Base-by-base conservation (phyloP, 2,329 filamentous ascomycete species). In the Aspergillus carbonarius region DNA sequence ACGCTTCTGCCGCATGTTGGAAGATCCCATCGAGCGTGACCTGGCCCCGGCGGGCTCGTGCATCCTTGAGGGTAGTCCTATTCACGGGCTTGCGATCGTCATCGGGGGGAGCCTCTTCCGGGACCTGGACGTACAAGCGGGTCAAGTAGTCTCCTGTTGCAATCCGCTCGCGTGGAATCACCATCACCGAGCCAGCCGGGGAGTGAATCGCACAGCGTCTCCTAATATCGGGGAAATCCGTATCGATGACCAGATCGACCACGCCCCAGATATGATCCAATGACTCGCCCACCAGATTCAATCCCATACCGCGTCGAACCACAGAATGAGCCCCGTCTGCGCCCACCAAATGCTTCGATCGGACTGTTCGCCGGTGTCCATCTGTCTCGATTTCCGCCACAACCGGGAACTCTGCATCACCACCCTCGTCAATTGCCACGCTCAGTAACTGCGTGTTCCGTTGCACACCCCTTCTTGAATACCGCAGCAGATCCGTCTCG, bases 131-230 rank as follows among this genome's bases (percentile, higher is more conserved):
- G 64, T 91, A 89, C 57, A 91, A 85, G 64, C 90, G 88, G 17
- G 90, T 82, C 18, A 89, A 82, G 51, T 90, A 88, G 74, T 90
- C 84, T 60, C 86, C 84, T 56, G 84, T 76, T 25, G 75, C 76
- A 55, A 83, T 82, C 1, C 80, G 80, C 71, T 91, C 88, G 23
- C 88, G 82, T 0, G 90, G 90, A 58, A 93, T 92, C 4, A 92
- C 87, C 85, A 93, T 90, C 68, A 93, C 87, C 17, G 88, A 91
- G 1, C 90, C 89, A 58, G 88, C 80, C 47, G 85, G 81, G 3
- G 88, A 91, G 71, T 92, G 89, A 59, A 92, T 90, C 0, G 88
- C 90, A 66, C 87, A 90, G 79, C 90, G 88, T 82, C 89, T 88
- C 81, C 90, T 88, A 67, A 92, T 90, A 69, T 93, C 89, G 0